phyloP scores from a whole-genome alignment of 192 early-diverging fungal species.

The Backusella macrospora region DNA sequence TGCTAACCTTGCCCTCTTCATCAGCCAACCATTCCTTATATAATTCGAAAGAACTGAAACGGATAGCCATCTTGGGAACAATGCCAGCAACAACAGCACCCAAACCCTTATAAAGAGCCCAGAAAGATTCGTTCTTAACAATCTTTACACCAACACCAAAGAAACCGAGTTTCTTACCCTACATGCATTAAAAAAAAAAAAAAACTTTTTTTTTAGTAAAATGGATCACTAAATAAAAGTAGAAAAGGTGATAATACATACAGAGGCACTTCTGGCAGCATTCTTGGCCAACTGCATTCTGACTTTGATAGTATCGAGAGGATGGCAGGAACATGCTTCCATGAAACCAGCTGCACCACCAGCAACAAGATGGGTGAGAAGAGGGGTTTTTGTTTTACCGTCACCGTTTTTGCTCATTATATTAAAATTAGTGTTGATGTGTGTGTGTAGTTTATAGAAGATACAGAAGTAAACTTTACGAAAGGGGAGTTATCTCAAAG shows the following conservation, averaged over 20 bases:
- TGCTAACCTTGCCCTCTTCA: conserved; percentile 65
- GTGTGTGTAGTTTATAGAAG: neutral
- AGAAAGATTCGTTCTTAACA: conserved; percentile 81
- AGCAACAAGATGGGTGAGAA: conserved; percentile 76
- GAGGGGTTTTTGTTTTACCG: conserved; percentile 30
- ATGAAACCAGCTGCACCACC: conserved; percentile 92
- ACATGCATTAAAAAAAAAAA: conserved; percentile 9
- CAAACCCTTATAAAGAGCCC: conserved; percentile 96
- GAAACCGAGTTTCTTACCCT: conserved; percentile 63
- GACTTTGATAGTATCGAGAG: conserved; percentile 98
- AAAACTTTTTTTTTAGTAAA: neutral
- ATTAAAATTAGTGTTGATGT: neutral
- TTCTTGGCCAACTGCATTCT: conserved; percentile 90
- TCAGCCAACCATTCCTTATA: conserved; percentile 85
- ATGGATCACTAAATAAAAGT: neutral
- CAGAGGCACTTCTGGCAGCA: conserved; percentile 54
- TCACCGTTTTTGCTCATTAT: conserved; percentile 33
- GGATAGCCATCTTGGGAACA: conserved; percentile 99
- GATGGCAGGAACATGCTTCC: conserved; percentile 90
- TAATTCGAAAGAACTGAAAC: conserved; percentile 94
- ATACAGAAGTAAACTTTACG: neutral
- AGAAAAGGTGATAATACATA: conserved; percentile 38
- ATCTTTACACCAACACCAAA: conserved; percentile 86
- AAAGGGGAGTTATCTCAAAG: conserved; percentile 19
- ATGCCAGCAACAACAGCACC: conserved; percentile 96